A percentile compares a stretch with the other conserved stretches of the same genome.
These are phyloP conservation scores for Salvia hispanica DNA, from an alignment of 257 asterid species.

Conservation along the genomic window DNA sequence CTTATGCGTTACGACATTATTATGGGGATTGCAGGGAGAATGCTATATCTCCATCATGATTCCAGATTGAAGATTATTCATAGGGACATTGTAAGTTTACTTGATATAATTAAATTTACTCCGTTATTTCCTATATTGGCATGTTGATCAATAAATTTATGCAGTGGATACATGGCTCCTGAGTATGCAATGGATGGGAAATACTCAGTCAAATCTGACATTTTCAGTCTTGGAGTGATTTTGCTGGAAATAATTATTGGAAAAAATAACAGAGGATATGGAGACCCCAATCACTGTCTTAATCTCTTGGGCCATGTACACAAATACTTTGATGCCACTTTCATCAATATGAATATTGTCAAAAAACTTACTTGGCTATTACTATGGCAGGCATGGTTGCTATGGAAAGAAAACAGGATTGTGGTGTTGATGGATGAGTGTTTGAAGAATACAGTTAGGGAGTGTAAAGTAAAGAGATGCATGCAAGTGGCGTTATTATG, in stretches of 20 bases:
- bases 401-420: conserved; percentile 37
- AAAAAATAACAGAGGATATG: conserved; percentile 39
- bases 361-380: neutral
- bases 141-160: conserved; percentile 11
- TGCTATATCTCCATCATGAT: too few species aligned
- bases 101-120: neutral
- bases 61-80: too few species aligned
- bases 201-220: conserved; percentile 46
- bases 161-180: conserved; percentile 56
- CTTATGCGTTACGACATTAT: too few species aligned
- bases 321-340: neutral
- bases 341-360: neutral
- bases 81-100: conserved; percentile 40
- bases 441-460: conserved; percentile 17
- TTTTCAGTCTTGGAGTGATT: conserved; percentile 50
- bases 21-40: too few species aligned
- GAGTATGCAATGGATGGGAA: conserved; percentile 48
- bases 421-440: conserved; percentile 40
- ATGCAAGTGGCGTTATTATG: conserved; percentile 50
- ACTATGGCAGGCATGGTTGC: conserved; percentile 43
- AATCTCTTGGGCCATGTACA: conserved; percentile 47
- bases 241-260: conserved; percentile 48
- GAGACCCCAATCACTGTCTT: conserved; percentile 26
- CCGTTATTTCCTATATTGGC: neutral
- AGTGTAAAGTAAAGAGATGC: conserved; percentile 49